Percentiles rank a stretch among this genome's conserved stretches.
These are phyloP conservation scores for Calonectria multiphialidica DNA, from an alignment of 2,329 filamentous ascomycete species.

Conservation along the genomic window DNA sequence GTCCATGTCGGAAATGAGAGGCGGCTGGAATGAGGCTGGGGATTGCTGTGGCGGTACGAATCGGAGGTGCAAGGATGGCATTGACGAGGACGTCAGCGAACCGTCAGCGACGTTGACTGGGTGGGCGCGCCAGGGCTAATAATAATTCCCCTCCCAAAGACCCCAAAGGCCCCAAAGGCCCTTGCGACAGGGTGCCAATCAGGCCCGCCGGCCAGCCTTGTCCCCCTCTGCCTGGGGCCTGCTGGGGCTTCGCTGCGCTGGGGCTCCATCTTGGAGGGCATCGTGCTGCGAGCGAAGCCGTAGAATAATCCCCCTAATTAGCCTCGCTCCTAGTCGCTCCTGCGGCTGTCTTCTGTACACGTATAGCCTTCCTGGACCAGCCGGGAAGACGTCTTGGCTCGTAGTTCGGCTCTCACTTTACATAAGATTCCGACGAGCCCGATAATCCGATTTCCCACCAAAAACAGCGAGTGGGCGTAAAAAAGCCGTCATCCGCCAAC, in stretches of 20 bases:
- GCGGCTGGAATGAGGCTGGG: slow-evolving; percentile 20
- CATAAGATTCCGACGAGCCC: slow-evolving; percentile 26
- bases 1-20: background rate
- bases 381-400: slow-evolving; percentile 31
- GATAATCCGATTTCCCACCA: background rate
- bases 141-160: slow-evolving; percentile 7
- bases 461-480: background rate
- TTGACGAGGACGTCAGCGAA: slow-evolving; percentile 5
- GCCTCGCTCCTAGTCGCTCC: slow-evolving; percentile 27
- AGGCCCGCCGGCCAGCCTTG: slow-evolving; percentile 12
- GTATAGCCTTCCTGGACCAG: slow-evolving; percentile 32
- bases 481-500: background rate
- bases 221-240: background rate
- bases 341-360: slow-evolving; percentile 41
- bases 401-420: slow-evolving; percentile 18
- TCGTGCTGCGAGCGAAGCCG: slow-evolving; percentile 3
- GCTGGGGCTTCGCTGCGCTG: background rate
- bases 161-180: background rate
- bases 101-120: background rate
- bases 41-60: slow-evolving; percentile 8
- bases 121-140: background rate
- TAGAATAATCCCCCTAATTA: slow-evolving; percentile 13
- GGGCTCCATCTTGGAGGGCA: slow-evolving; percentile 2
- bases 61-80: slow-evolving; percentile 2
- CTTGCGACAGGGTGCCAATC: slow-evolving; percentile 6